Evolutionary conservation across 2,329 filamentous ascomycete species (phyloP).

Genomic region (Leptodontidium sp.): DNA sequence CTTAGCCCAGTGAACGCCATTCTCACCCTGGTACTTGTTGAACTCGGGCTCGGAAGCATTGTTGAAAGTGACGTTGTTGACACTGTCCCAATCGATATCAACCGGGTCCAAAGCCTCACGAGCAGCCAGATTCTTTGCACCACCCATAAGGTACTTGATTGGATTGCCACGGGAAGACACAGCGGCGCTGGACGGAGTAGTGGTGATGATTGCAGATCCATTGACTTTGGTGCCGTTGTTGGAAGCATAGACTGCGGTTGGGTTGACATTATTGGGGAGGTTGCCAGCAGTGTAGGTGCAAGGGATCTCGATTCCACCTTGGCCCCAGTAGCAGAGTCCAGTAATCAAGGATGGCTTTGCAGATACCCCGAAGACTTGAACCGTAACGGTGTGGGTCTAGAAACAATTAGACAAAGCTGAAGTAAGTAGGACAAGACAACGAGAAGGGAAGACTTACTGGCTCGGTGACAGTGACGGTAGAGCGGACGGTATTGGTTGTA

Average conservation of each 20-base stretch:
- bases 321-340: conserved; percentile 18
- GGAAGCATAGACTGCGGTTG: conserved; percentile 1
- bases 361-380: conserved; percentile 5
- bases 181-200: neutral
- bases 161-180: conserved; percentile 14
- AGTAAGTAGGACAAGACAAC: neutral
- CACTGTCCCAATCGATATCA: neutral
- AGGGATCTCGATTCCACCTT: conserved; percentile 1
- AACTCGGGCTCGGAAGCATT: conserved; percentile 1
- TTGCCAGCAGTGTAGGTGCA: conserved; percentile 17
- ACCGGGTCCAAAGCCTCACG: neutral
- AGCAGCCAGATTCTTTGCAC: conserved; percentile 2
- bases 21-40: neutral
- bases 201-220: neutral
- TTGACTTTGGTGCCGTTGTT: neutral
- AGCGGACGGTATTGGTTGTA: neutral
- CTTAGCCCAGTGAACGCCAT: conserved; percentile 7
- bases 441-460: neutral
- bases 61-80: neutral
- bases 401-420: neutral
- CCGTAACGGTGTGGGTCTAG: conserved; percentile 5
- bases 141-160: neutral
- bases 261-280: neutral
- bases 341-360: conserved; percentile 4
- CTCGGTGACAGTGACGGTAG: conserved; percentile 4